Percentiles rank a stretch among this genome's conserved stretches.
Evolutionary conservation across 257 asterid genomes (phyloP).

Genomic region (Solanum tarijense): DNA sequence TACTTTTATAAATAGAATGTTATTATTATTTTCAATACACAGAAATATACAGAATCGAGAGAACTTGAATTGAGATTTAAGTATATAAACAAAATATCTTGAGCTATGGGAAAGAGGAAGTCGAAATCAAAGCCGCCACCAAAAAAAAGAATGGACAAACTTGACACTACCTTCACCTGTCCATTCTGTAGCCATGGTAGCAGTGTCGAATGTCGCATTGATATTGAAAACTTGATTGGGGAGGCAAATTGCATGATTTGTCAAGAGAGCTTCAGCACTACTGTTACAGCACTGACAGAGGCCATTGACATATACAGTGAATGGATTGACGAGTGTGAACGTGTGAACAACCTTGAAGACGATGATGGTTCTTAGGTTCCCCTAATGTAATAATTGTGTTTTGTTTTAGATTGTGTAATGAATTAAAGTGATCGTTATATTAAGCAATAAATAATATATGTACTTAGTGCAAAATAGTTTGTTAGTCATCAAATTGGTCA

Average conservation of each 20-base stretch:
- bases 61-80: no score
- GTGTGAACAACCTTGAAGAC: conserved; percentile 57
- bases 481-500: no score
- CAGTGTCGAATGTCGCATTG: conserved; percentile 87
- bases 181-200: conserved; percentile 89
- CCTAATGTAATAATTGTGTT: no score
- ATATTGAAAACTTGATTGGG: conserved; percentile 78
- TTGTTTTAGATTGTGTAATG: no score
- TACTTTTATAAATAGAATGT: no score
- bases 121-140: conserved; percentile 92
- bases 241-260: conserved; percentile 74
- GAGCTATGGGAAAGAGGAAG: conserved; percentile 90
- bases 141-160: conserved; percentile 90
- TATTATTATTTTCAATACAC: no score
- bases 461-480: no score
- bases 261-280: conserved; percentile 89
- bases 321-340: conserved; percentile 98
- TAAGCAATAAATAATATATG: no score
- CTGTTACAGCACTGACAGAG: conserved; percentile 69
- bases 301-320: conserved; percentile 82
- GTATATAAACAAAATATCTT: neutral
- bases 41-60: no score
- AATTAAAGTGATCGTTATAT: no score
- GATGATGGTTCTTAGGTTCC: conserved; percentile 31
- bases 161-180: conserved; percentile 88